Conservation (phyloP, 345 rosid species). For the Rhodamnia rubescens region DNA sequence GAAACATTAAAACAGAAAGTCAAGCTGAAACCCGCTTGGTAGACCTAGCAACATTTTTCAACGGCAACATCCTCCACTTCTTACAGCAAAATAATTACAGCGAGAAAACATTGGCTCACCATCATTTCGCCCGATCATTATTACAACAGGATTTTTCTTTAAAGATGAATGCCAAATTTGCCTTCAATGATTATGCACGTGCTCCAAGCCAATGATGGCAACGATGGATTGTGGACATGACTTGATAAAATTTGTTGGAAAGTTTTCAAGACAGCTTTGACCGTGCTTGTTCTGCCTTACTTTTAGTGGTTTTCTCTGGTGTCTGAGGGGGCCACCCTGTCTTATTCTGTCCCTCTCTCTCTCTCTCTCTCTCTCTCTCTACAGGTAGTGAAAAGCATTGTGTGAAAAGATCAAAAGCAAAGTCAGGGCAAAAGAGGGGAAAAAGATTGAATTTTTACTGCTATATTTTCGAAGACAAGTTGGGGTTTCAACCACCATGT, state of each 20-base stretch:
- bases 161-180: not conserved
- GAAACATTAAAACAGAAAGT: not conserved
- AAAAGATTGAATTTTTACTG: not conserved
- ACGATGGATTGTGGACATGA: not conserved
- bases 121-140: not conserved
- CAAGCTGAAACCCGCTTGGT: not conserved
- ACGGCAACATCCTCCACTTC: not conserved
- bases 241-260: not conserved
- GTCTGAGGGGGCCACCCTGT: not conserved
- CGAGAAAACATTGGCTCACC: not conserved
- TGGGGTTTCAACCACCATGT: not conserved
- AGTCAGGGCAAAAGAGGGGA: not conserved
- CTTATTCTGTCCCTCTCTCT: not conserved
- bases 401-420: not conserved
- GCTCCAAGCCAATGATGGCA: conserved; percentile 2
- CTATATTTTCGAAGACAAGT: not conserved
- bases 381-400: not conserved
- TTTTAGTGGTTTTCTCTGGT: not conserved
- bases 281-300: not conserved
- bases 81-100: not conserved
- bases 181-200: conserved; percentile 6
- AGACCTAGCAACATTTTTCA: not conserved
- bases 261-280: not conserved
- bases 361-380: not conserved
- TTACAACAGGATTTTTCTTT: not conserved